Percentiles rank a stretch among this genome's conserved stretches.
phyloP scores from a whole-genome alignment of 78 protist species.

The Cavenderia fasciculata region DNA sequence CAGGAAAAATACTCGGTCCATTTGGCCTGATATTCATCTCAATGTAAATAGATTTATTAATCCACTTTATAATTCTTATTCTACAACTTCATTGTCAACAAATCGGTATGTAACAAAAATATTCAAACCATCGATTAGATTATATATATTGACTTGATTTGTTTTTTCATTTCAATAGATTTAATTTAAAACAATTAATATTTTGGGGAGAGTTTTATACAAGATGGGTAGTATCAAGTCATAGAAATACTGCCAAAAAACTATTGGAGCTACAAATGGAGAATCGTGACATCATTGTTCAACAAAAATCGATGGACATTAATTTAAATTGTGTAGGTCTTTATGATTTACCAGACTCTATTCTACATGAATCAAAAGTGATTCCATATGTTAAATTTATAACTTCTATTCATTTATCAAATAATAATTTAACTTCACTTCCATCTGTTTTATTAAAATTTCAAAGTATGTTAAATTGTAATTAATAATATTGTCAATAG shows the following conservation, averaged over 20 bases:
- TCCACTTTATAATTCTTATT: background rate
- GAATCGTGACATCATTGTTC: background rate
- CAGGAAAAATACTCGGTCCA: background rate
- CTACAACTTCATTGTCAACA: background rate
- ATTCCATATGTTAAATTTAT: background rate
- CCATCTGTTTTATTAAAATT: conserved; percentile 15
- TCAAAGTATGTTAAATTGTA: conserved; percentile 12
- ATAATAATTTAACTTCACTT: background rate
- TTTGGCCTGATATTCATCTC: background rate
- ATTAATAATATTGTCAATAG: background rate
- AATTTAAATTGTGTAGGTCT: background rate
- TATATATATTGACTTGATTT: too few species aligned
- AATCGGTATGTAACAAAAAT: background rate
- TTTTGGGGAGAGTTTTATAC: conserved; percentile 32
- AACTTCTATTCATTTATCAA: background rate
- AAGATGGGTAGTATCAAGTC: background rate
- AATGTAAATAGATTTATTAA: background rate
- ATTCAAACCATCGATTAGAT: background rate
- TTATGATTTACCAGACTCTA: background rate
- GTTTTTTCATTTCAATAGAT: too few species aligned
- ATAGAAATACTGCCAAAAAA: background rate
- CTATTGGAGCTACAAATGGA: background rate
- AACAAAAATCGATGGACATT: background rate
- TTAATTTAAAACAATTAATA: background rate
- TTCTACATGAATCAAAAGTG: too few species aligned